phyloP scores from a whole-genome alignment of 2,329 filamentous ascomycete genomes.

The Exophiala aquamarina region DNA sequence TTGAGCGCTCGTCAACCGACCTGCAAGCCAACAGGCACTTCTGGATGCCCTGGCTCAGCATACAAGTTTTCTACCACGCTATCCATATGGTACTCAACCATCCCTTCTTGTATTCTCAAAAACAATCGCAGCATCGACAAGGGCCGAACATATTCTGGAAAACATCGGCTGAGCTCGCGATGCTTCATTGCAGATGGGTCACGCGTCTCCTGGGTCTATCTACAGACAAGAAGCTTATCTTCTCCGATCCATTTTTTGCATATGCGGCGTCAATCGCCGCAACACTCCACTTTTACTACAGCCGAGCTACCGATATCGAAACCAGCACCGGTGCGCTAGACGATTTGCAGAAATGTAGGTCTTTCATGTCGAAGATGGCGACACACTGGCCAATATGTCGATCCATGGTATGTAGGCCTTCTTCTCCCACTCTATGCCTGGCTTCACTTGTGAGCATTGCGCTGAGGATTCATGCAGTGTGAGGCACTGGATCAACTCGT shows the following conservation, averaged over 20 bases:
- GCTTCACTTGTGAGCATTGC: too few relatives aligned
- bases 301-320: conserved; percentile 54
- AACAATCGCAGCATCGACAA: conserved; percentile 47
- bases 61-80: conserved; percentile 55
- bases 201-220: conserved; percentile 56
- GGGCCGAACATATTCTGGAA: conserved; percentile 57
- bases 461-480: conserved; percentile 36
- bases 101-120: conserved; percentile 54
- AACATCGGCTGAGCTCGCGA: conserved; percentile 50
- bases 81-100: conserved; percentile 55
- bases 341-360: conserved; percentile 50
- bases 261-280: conserved; percentile 54
- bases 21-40: conserved; percentile 47
- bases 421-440: too few relatives aligned
- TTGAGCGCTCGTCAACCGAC: conserved; percentile 49
- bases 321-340: conserved; percentile 43
- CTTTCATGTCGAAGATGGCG: conserved; percentile 29
- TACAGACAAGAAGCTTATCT: conserved; percentile 49
- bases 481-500: conserved; percentile 51
- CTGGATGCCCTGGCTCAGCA: conserved; percentile 54
- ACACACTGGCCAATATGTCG: conserved; percentile 44
- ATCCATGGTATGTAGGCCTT: conserved; percentile 40
- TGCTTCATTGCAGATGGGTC: conserved; percentile 55
- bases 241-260: conserved; percentile 53
- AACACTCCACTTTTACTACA: conserved; percentile 55